Evolutionary conservation across 768 basidiomycete genomes (phyloP).

Genomic region (Leccinellum rugosiceps): DNA sequence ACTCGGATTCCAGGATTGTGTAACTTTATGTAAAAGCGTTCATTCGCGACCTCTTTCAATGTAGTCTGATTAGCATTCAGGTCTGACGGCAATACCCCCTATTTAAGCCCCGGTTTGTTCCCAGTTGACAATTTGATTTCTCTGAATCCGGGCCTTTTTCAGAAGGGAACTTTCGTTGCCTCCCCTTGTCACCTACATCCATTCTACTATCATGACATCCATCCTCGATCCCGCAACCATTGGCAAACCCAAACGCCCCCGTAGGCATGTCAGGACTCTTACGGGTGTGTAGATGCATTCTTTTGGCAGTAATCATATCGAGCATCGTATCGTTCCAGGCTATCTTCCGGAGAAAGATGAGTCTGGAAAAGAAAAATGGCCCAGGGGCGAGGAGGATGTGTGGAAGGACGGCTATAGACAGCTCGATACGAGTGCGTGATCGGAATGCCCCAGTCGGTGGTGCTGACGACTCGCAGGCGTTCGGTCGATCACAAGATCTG

Average conservation of each 20-base stretch:
- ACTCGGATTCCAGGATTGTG: too few relatives aligned
- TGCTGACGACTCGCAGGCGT: constrained; percentile 42
- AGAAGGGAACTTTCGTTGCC: too few relatives aligned
- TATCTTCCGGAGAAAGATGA: constrained; percentile 78
- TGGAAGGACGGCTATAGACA: constrained; percentile 66
- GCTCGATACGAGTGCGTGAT: constrained; percentile 50
- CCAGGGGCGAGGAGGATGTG: constrained; percentile 68
- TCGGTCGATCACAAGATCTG: constrained; percentile 61
- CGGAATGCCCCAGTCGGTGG: background rate
- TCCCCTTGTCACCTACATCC: too few relatives aligned
- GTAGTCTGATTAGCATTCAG: too few relatives aligned
- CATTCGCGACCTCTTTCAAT: too few relatives aligned
- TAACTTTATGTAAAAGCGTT: too few relatives aligned
- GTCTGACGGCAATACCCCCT: too few relatives aligned
- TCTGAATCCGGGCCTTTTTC: too few relatives aligned
- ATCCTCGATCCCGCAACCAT: constrained; percentile 62
- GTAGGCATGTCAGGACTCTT: constrained; percentile 67
- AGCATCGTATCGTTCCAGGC: constrained; percentile 42
- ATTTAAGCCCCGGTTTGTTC: too few relatives aligned
- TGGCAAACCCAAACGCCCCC: constrained; percentile 49
- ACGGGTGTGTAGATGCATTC: constrained; percentile 43
- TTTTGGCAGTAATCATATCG: background rate
- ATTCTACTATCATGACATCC: constrained; percentile 62
- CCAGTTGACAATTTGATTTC: too few relatives aligned
- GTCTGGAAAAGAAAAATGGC: constrained; percentile 81